Conservation (phyloP, 2,329 filamentous ascomycete genomes). For the Mycogone perniciosa region DNA sequence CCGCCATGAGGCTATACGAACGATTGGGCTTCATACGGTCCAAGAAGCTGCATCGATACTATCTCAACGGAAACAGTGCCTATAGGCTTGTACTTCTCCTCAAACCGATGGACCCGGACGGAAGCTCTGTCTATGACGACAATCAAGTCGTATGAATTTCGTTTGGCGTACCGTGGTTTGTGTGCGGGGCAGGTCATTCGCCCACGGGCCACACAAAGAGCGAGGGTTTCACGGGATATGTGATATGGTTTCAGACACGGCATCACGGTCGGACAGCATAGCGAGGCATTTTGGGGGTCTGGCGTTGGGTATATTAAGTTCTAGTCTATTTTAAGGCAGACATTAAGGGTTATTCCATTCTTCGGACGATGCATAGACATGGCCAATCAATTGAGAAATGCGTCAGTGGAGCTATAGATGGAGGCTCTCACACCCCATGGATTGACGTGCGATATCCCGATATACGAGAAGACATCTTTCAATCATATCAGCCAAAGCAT, state of each 20-base stretch:
- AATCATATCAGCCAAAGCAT: neutral
- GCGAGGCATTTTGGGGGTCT: constrained; percentile 12
- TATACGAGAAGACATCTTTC: constrained; percentile 60
- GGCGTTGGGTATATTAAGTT: constrained; percentile 8
- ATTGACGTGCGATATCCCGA: constrained; percentile 56
- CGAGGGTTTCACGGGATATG: neutral
- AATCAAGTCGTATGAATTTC: neutral
- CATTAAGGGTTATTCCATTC: no score
- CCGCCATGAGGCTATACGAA: constrained; percentile 90
- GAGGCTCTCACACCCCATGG: constrained; percentile 56
- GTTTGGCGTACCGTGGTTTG: no score
- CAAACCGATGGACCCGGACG: constrained; percentile 45
- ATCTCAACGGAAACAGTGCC: constrained; percentile 91
- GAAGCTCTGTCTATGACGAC: constrained; percentile 24
- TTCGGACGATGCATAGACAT: neutral
- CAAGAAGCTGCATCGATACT: constrained; percentile 91
- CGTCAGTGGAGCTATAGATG: constrained; percentile 44
- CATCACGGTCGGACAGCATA: no score
- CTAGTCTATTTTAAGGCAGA: no score
- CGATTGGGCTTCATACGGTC: constrained; percentile 84
- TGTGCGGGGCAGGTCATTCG: neutral
- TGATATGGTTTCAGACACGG: neutral
- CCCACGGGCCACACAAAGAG: neutral
- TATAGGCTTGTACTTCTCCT: constrained; percentile 81
- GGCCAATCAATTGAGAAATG: constrained; percentile 20